Percentiles rank a stretch among this genome's conserved stretches.
phyloP scores from a whole-genome alignment of 2,329 filamentous ascomycete species.

The Ceratocystis smalleyi region DNA sequence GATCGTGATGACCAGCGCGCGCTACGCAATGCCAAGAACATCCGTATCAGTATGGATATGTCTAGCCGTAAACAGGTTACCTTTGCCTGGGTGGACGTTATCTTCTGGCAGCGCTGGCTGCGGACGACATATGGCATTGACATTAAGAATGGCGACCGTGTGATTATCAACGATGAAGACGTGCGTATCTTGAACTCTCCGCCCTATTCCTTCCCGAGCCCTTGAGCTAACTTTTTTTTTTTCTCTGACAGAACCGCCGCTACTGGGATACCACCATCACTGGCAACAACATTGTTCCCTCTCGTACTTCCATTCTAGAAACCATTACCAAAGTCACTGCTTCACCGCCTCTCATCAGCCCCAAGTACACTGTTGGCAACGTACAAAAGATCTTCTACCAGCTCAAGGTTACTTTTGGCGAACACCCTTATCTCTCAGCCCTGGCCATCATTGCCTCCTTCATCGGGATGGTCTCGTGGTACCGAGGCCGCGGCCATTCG shows the following conservation, averaged over 20 bases:
- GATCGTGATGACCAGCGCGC: constrained; percentile 83
- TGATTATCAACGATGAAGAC: constrained; percentile 95
- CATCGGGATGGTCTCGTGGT: constrained; percentile 25
- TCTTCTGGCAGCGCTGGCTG: constrained; percentile 97
- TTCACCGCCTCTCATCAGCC: constrained; percentile 52
- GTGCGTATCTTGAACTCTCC: constrained; percentile 39
- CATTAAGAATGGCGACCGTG: constrained; percentile 70
- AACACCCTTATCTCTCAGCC: constrained; percentile 43
- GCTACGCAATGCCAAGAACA: constrained; percentile 72
- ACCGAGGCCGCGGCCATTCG: constrained; percentile 34
- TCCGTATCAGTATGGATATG: constrained; percentile 79
- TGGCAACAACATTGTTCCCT: constrained; percentile 78
- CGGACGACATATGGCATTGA: constrained; percentile 88
- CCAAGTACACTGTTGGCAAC: constrained; percentile 61
- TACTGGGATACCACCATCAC: constrained; percentile 92
- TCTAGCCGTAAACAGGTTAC: constrained; percentile 74
- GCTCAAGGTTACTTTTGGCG: constrained; percentile 40
- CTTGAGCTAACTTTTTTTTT: constrained; percentile 3
- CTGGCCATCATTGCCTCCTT: constrained; percentile 32
- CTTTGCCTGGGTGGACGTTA: constrained; percentile 94
- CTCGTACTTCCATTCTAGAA: constrained; percentile 79
- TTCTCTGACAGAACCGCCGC: constrained; percentile 52
- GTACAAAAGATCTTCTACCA: constrained; percentile 59
- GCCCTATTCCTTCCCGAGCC: neutral
- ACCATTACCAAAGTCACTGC: constrained; percentile 59